A percentile compares a stretch with the other conserved stretches of the same genome.
Evolutionary conservation across 176 grass and related monocot species (phyloP).

Genomic region (Triticum urartu): DNA sequence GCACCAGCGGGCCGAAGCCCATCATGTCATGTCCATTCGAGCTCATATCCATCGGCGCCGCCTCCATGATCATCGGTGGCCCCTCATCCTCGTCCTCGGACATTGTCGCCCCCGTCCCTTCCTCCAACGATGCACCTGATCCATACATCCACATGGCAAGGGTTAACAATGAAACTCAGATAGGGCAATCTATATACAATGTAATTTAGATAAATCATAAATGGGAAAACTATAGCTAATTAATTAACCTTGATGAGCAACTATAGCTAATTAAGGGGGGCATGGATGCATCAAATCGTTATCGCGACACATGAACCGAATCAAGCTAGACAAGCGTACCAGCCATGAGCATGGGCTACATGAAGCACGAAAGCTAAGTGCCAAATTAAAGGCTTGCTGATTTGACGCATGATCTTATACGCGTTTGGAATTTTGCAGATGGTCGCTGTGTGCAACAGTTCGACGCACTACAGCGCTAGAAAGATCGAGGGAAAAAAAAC

Average conservation of each 20-base stretch:
- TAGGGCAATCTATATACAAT: background rate
- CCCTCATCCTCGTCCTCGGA: constrained; percentile 93
- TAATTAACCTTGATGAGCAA: background rate
- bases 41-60: constrained; percentile 51
- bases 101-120: constrained; percentile 88
- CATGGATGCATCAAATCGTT: constrained; percentile 3
- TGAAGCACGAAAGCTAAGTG: background rate
- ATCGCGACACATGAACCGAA: constrained; percentile 3
- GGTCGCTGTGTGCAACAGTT: constrained; percentile 1
- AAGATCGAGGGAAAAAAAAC: background rate
- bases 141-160: background rate
- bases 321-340: constrained; percentile 40
- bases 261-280: background rate
- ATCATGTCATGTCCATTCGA: constrained; percentile 88
- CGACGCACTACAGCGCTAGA: background rate
- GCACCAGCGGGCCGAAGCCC: constrained; percentile 91
- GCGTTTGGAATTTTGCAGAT: constrained; percentile 24
- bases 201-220: background rate
- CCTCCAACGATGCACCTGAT: constrained; percentile 70
- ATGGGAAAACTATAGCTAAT: background rate
- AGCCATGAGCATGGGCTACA: background rate
- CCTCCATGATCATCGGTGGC: constrained; percentile 57
- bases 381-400: constrained; percentile 5
- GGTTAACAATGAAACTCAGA: background rate
- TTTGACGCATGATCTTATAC: background rate